Evolutionary conservation across 2,329 filamentous ascomycete species (phyloP), one percentile per base, ranked within the genome.

Genomic region (Penicillium decumbens): DNA sequence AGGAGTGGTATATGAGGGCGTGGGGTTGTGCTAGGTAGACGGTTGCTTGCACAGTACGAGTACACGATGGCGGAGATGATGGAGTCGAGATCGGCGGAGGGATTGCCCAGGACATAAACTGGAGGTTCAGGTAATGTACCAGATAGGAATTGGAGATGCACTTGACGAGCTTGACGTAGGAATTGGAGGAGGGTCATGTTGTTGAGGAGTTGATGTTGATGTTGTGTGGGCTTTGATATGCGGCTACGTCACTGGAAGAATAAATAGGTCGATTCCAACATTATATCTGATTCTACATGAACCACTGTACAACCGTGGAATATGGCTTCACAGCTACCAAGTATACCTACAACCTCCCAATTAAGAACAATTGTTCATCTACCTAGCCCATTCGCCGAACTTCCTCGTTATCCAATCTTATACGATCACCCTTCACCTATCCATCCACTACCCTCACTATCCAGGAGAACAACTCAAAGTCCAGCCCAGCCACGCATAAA

Each of bases 11-110:
- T 70, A 59, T 82, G 77, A 6, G 76, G 65, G n/a, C 65, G 59
- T 5, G 55, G 72, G 60, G 41, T 60, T 61, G 41, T 71, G 62
- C 35, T 69, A 61, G 55, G 68, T 55, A 63, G 69, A 67, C 41
- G 75, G 74, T 58, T 74, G 71, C 61, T 69, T 48, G 70, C 69
- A 41, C 83, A 73, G 64, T 83, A 85, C 30, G 81, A 77, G 61
- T 80, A 83, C n/a, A 83, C 63, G 30, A 85, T 71, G 6, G 81
- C 79, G 49, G 77, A 79, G 49, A 81, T 77, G 61, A 84, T 79
- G 25, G 81, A 84, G 68, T 85, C 82, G 47, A 85, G 75, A 62
- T 85, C 82, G 61, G 69, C 69, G n/a, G 72, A 72, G 12, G 70
- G 66, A 45, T 76, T 75, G 20, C 71, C 73, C 32, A 74, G 59